These are phyloP conservation scores for Lachancea dasiensis DNA, from an alignment of 805 yeast genomes.

Conservation along the genomic window DNA sequence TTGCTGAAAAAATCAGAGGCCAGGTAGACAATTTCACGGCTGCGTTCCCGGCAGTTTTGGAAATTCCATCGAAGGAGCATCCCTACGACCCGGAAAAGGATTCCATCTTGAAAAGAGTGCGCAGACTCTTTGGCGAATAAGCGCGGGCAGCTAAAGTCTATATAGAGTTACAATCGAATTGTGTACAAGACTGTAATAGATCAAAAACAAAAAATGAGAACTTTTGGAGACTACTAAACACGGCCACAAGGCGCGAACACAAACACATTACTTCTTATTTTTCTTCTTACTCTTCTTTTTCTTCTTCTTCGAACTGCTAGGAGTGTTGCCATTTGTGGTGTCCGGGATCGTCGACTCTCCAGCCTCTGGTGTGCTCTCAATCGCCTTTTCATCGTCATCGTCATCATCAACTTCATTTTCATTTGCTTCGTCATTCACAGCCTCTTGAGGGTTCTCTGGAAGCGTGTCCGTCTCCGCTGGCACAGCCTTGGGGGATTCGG, in stretches of 20 bases:
- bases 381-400: slow-evolving; percentile 12
- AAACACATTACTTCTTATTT: not conserved
- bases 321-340: slow-evolving; percentile 9
- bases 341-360: slow-evolving; percentile 15
- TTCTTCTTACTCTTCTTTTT: slow-evolving; percentile 22
- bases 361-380: slow-evolving; percentile 9
- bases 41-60: slow-evolving; percentile 94
- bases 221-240: not conserved
- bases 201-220: not conserved
- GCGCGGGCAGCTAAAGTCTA: slow-evolving; percentile 3
- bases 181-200: slow-evolving; percentile 2
- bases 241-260: too few relatives aligned
- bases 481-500: not conserved
- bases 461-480: too few relatives aligned
- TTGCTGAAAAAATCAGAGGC: slow-evolving; percentile 84
- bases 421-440: not conserved
- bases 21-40: slow-evolving; percentile 76
- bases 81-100: slow-evolving; percentile 99
- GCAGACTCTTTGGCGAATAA: slow-evolving; percentile 90
- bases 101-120: slow-evolving; percentile 86
- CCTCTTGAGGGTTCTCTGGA: not conserved
- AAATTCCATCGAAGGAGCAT: slow-evolving; percentile 97
- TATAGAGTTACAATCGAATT: slow-evolving; percentile 1
- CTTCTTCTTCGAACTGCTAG: slow-evolving; percentile 21
- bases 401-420: slow-evolving; percentile 2